Evolutionary conservation across 208 protist genomes (phyloP), one percentile per base, ranked within the genome.

Genomic region (Acanthamoeba healyi): DNA sequence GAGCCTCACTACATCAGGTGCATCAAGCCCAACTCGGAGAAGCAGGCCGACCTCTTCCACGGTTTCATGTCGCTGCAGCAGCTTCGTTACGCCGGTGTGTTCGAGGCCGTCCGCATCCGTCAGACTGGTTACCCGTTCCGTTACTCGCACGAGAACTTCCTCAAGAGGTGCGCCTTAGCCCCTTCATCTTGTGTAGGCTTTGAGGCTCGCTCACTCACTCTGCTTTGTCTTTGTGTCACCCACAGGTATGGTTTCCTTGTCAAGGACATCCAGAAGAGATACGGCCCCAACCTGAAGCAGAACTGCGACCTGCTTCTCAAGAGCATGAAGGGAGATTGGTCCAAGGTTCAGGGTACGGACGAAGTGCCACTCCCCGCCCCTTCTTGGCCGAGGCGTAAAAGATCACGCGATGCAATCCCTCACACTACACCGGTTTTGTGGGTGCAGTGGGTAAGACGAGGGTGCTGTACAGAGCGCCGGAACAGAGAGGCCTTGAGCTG

Each of bases 1-100:
- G 67, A 94, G 89, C 89, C 89, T 32, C 89, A 94, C 46, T 94
- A 94, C 70, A 84, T 94, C 89, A 36, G 89, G 49, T 91, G 84
- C 58, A 91, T 91, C 49, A 91, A 91, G 56, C 84, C 84, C 84
- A 91, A 91, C 84, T 29, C 34, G 38, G 84, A 91, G 58, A 91
- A 91, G 84, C 49, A 49, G 58, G 51, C 84, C 49, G 84, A 91
- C 51, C 49, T 61, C 14, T 91, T 91, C 84, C 34, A 91, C 49
- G 84, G 84, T 19, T 91, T 91, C 84, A 91, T 91, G 84, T 54
- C 38, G 10, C 44, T 91, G 49, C 84, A 91, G 84, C 84, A 91
- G 84, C 84, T 91, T 19, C 84, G 84, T 14, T 91, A 91, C 44
- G 84, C 84, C 26, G 61, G 61, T 36, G 89, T 94, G 61, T 94